Base-by-base conservation (phyloP, 2,329 filamentous ascomycete species). In the Sclerotinia minor region DNA sequence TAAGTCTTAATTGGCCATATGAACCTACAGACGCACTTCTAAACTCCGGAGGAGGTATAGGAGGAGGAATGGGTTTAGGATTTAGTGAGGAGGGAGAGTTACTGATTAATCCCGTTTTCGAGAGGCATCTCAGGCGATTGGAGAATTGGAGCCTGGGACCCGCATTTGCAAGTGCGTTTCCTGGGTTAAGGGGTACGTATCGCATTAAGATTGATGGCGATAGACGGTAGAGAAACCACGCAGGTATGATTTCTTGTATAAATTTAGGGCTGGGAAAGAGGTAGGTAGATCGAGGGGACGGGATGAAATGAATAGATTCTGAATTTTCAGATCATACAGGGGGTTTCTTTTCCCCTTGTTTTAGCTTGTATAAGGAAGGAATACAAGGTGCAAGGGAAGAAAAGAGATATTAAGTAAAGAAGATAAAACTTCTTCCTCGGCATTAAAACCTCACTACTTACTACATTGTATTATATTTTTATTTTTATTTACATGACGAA, bases 1-100 rank as follows among this genome's bases (percentile, higher is more conserved):
- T 97, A 32, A 87, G 84, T 35, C 78, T 97, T 21, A 95, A 94
- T 72, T 97, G 93, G 93, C 90, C 90, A 0, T 94, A 96, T 75
- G 89, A 92, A 67, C 84, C 87, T 0, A 87, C 85, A 0, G 89
- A 93, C 72, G 87, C 88, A 47, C 81, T 97, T 35, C 79, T 92
- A 35, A 81, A 69, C 60, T 81, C 84, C 35, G 82, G 84, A 0
- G 83, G 82, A 4, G 80, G 80, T 5, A 86, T 89, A 11, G 89
- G 93, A 73, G 89, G 93, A 73, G 89, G 93, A 73, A 38, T 45
- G 29, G 59, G 59, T 5, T 24, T 63, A 32, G 47, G 45, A 17
- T 26, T 41, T 11, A 38, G 83, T 90, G 71, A 92, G 4, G 66
- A 65, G n/a, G 80, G 80, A 6, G 86, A 89, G 74, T 81, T 92